Evolutionary conservation across 768 basidiomycete genomes (phyloP).

Genomic region (Trametes cubensis): DNA sequence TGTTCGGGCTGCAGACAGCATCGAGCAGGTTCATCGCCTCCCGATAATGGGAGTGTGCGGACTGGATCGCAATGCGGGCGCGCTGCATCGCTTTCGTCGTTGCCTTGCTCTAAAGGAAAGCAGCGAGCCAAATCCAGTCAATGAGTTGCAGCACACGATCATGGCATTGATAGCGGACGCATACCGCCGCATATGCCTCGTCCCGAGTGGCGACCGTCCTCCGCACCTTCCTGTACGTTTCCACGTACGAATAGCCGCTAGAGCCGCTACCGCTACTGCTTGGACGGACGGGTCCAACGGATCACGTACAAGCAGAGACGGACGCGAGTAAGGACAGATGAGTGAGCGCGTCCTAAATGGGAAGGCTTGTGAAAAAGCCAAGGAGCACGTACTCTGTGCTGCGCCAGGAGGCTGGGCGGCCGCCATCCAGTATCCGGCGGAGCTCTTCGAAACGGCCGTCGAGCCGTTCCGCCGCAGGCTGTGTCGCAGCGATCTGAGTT

Average conservation of each 20-base stretch:
- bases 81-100: constrained; percentile 23
- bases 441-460: constrained; percentile 24
- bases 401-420: constrained; percentile 23
- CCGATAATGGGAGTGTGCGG: constrained; percentile 28
- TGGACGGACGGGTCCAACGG: background rate
- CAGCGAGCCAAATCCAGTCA: background rate
- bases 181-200: constrained; percentile 20
- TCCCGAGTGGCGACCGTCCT: constrained; percentile 25
- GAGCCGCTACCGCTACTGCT: constrained; percentile 1
- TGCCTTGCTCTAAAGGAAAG: constrained; percentile 13
- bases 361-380: background rate
- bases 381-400: constrained; percentile 15
- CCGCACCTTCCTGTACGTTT: constrained; percentile 14
- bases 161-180: background rate
- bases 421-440: constrained; percentile 20
- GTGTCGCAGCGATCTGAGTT: constrained; percentile 14
- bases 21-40: constrained; percentile 28
- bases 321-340: background rate
- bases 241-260: background rate
- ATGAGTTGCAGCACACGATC: background rate
- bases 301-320: background rate
- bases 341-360: background rate
- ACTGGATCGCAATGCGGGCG: constrained; percentile 24
- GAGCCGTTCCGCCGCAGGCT: constrained; percentile 16
- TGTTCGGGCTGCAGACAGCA: constrained; percentile 27